Conservation (phyloP, 78 protist genomes). For the Bodo saltans region DNA sequence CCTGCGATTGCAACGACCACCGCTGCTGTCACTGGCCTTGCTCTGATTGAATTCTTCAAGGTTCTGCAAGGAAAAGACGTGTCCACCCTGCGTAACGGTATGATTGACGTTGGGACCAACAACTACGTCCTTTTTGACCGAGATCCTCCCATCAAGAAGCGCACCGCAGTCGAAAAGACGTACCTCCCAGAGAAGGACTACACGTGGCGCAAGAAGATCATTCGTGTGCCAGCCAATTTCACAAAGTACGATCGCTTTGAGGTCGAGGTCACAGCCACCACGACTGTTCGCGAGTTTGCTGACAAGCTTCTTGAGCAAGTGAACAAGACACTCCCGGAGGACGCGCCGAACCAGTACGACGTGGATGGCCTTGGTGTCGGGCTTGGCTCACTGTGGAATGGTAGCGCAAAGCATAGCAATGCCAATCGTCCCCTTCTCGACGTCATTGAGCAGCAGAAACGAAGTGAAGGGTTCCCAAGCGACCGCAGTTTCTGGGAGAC, state of each 20-base stretch:
- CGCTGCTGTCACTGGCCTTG: conserved; percentile 87
- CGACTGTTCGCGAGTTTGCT: conserved; percentile 12
- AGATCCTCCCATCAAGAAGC: background rate
- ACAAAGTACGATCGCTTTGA: conserved; percentile 29
- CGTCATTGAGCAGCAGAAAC: no score
- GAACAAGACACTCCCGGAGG: background rate
- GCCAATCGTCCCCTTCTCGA: background rate
- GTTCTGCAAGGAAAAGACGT: background rate
- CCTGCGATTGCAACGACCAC: conserved; percentile 99
- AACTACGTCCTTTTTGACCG: conserved; percentile 5
- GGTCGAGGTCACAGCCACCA: background rate
- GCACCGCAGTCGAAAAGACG: conserved; percentile 11
- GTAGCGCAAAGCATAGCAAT: background rate
- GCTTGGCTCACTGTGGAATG: background rate
- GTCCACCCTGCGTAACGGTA: background rate
- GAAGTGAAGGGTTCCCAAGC: no score
- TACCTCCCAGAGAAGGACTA: conserved; percentile 15
- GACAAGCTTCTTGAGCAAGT: background rate
- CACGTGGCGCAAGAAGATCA: background rate
- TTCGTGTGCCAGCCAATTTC: conserved; percentile 12
- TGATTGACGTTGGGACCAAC: conserved; percentile 28
- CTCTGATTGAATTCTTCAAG: conserved; percentile 28
- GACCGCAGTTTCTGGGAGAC: no score
- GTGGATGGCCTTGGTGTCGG: background rate
- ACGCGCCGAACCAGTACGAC: background rate